These are phyloP conservation scores for Schizonepeta tenuifolia DNA, from an alignment of 257 asterid genomes.

Conservation along the genomic window DNA sequence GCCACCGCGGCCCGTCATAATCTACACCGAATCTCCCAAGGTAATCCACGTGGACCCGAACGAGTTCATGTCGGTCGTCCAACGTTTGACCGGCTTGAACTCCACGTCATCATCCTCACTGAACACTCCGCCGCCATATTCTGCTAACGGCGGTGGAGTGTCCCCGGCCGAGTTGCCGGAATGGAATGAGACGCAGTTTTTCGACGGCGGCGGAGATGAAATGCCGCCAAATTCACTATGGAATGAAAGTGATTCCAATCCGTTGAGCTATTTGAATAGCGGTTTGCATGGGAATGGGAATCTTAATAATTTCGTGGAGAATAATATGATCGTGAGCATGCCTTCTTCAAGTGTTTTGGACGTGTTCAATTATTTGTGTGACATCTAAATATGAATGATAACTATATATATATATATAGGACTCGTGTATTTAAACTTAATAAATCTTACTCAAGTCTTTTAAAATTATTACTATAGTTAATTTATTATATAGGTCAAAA, in stretches of 20 bases:
- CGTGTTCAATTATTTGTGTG: constrained; percentile 60
- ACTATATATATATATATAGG: no score
- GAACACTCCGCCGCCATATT: background rate
- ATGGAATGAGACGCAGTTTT: constrained; percentile 18
- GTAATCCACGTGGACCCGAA: constrained; percentile 73
- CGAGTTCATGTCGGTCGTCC: constrained; percentile 94
- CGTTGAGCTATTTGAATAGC: constrained; percentile 58
- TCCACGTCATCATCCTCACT: constrained; percentile 8
- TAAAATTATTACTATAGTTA: background rate
- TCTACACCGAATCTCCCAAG: constrained; percentile 85
- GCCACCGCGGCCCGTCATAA: constrained; percentile 79
- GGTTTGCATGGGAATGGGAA: constrained; percentile 44
- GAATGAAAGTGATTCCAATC: constrained; percentile 49
- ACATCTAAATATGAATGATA: constrained; percentile 31
- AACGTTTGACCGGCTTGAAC: constrained; percentile 76
- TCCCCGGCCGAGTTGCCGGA: constrained; percentile 38
- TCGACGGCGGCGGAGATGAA: background rate
- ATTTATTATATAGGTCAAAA: no score
- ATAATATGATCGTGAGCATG: constrained; percentile 35
- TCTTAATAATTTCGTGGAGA: constrained; percentile 36
- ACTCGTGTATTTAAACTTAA: background rate
- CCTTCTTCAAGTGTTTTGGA: constrained; percentile 66
- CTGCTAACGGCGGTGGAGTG: constrained; percentile 36
- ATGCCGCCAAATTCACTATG: constrained; percentile 61
- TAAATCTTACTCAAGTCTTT: background rate